These are phyloP conservation scores for Arctium lappa DNA, from an alignment of 129 eudicot genomes.

Conservation along the genomic window DNA sequence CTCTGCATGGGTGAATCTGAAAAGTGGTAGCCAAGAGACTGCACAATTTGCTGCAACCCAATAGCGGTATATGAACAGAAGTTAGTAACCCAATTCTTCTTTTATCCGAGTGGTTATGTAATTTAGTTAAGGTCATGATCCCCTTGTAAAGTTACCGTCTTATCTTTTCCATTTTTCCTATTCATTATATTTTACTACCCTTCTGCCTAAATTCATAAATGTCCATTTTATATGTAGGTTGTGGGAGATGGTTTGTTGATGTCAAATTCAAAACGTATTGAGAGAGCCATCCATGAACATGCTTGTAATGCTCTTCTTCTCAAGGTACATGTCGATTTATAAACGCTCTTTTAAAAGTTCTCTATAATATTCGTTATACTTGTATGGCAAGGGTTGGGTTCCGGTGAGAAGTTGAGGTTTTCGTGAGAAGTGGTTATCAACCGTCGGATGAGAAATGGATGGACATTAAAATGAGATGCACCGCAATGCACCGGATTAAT, in stretches of 20 bases:
- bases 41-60: background rate
- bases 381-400: background rate
- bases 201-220: slow-evolving; percentile 7
- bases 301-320: slow-evolving; percentile 92
- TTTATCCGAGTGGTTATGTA: background rate
- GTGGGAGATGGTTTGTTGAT: slow-evolving; percentile 85
- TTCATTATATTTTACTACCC: background rate
- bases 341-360: background rate
- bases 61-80: background rate
- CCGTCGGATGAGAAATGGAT: too few species aligned
- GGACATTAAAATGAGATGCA: too few species aligned
- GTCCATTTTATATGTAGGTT: slow-evolving; percentile 51
- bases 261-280: slow-evolving; percentile 92
- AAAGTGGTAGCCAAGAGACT: background rate
- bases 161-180: background rate
- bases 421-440: too few species aligned
- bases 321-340: slow-evolving; percentile 53
- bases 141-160: background rate
- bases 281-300: slow-evolving; percentile 72
- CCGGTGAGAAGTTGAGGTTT: too few species aligned
- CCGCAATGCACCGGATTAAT: too few species aligned
- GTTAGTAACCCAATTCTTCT: background rate
- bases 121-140: background rate
- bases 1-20: background rate
- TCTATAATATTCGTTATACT: background rate